Percentiles rank a stretch among this genome's conserved stretches.
These are phyloP conservation scores for Triangularia setosa DNA, from an alignment of 2,329 filamentous ascomycete species.

Conservation along the genomic window DNA sequence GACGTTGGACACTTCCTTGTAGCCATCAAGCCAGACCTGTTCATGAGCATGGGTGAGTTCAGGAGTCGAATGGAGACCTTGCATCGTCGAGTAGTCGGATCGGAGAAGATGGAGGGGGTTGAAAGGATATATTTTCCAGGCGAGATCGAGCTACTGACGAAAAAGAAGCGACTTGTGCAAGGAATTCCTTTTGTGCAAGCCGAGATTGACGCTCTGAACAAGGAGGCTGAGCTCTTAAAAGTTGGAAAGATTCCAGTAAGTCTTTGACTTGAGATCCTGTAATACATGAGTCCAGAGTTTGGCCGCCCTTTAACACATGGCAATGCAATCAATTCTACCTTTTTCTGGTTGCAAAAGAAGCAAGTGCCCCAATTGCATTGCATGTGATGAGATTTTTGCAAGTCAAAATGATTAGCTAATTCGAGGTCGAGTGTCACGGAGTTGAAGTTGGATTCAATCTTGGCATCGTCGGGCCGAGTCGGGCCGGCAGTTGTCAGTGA, in stretches of 20 bases:
- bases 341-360: too few relatives aligned
- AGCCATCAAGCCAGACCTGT: conserved; percentile 70
- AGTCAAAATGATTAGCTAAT: too few relatives aligned
- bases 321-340: too few relatives aligned
- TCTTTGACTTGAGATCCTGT: neutral
- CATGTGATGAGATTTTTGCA: too few relatives aligned
- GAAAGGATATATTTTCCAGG: conserved; percentile 59
- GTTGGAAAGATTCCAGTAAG: conserved; percentile 23
- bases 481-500: neutral
- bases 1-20: conserved; percentile 74
- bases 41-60: conserved; percentile 68
- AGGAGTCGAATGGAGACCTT: conserved; percentile 56
- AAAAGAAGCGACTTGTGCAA: conserved; percentile 46
- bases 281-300: neutral
- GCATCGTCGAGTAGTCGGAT: conserved; percentile 50
- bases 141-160: conserved; percentile 56
- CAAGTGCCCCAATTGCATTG: too few relatives aligned
- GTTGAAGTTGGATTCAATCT: neutral
- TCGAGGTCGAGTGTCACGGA: neutral
- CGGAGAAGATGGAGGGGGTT: conserved; percentile 52
- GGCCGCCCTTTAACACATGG: too few relatives aligned
- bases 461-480: neutral
- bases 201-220: conserved; percentile 53
- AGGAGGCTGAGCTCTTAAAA: conserved; percentile 47
- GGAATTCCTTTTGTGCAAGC: conserved; percentile 58